Evolutionary conservation across 1,284 basidiomycete species (phyloP).

Genomic region (Cryptococcus hybrid): DNA sequence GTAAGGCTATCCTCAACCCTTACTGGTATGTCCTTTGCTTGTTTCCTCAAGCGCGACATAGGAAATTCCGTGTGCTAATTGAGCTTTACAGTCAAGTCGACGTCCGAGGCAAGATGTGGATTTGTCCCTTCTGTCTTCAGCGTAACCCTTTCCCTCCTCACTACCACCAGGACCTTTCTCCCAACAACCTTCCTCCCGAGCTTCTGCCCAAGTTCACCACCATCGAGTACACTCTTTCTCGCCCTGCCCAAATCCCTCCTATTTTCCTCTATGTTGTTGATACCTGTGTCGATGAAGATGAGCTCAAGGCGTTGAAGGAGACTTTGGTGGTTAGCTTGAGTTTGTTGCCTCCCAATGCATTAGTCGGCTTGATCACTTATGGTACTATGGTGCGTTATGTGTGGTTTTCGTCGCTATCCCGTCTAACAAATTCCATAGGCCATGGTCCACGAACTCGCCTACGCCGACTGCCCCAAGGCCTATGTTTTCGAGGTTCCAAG

Average conservation of each 20-base stretch:
- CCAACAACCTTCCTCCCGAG: slow-evolving; percentile 94
- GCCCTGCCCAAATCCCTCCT: slow-evolving; percentile 88
- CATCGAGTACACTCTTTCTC: slow-evolving; percentile 95
- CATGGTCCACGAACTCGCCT: slow-evolving; percentile 98
- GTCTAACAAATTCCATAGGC: slow-evolving; percentile 56
- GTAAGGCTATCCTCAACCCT: slow-evolving; percentile 95
- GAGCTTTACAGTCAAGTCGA: slow-evolving; percentile 78
- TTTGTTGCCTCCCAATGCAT: slow-evolving; percentile 86
- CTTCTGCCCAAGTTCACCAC: slow-evolving; percentile 98
- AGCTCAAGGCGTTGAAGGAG: slow-evolving; percentile 91
- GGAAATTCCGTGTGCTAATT: not conserved
- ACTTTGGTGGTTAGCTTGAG: slow-evolving; percentile 90
- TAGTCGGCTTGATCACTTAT: slow-evolving; percentile 93
- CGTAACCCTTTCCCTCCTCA: slow-evolving; percentile 97
- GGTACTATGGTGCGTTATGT: slow-evolving; percentile 80
- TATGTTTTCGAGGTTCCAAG: slow-evolving; percentile 99
- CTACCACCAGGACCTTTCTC: slow-evolving; percentile 93
- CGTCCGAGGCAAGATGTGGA: slow-evolving; percentile 98
- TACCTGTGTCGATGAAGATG: slow-evolving; percentile 94
- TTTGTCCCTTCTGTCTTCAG: slow-evolving; percentile 96
- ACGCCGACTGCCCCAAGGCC: slow-evolving; percentile 93
- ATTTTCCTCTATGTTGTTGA: slow-evolving; percentile 97
- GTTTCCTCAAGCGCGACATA: too few species aligned
- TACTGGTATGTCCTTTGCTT: slow-evolving; percentile 68
- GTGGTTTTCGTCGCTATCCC: not conserved